phyloP scores from a whole-genome alignment of 2,329 filamentous ascomycete genomes.

The Fusarium bactridioides region DNA sequence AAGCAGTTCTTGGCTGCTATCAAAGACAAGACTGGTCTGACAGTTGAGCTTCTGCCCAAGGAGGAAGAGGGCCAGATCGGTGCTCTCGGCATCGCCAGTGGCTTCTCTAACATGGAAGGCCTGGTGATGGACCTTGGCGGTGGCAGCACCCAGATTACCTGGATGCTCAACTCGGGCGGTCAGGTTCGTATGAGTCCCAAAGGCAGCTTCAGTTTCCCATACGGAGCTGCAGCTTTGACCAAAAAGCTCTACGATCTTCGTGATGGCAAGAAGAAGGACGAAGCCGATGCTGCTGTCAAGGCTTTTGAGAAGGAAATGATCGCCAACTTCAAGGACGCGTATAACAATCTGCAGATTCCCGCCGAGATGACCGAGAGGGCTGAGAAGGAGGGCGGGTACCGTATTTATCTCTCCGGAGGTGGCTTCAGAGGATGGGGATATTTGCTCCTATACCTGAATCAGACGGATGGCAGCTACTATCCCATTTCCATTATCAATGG shows the following conservation, averaged over 20 bases:
- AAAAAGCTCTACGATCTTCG: conserved; percentile 58
- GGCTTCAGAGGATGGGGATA: conserved; percentile 78
- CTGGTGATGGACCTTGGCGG: conserved; percentile 78
- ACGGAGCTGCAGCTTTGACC: conserved; percentile 72
- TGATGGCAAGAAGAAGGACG: conserved; percentile 47
- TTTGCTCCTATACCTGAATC: conserved; percentile 65
- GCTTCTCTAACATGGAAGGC: conserved; percentile 66
- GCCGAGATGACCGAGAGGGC: conserved; percentile 55
- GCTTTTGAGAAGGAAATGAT: conserved; percentile 60
- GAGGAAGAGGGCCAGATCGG: conserved; percentile 73
- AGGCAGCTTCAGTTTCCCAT: conserved; percentile 72
- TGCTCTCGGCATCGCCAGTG: conserved; percentile 72
- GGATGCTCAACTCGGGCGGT: conserved; percentile 64
- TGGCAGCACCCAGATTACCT: conserved; percentile 74
- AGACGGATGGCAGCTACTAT: conserved; percentile 66
- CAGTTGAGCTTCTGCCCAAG: conserved; percentile 68
- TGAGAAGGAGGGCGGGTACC: conserved; percentile 56
- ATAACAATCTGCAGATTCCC: conserved; percentile 61
- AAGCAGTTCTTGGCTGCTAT: conserved; percentile 50
- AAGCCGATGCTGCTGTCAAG: conserved; percentile 55
- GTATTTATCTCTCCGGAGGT: conserved; percentile 73
- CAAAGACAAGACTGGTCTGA: conserved; percentile 63
- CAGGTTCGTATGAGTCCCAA: conserved; percentile 58
- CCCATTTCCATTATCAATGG: conserved; percentile 78
- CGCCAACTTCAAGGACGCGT: conserved; percentile 59